Conservation (phyloP, 768 basidiomycete species). For the Cytidiella melzeri region DNA sequence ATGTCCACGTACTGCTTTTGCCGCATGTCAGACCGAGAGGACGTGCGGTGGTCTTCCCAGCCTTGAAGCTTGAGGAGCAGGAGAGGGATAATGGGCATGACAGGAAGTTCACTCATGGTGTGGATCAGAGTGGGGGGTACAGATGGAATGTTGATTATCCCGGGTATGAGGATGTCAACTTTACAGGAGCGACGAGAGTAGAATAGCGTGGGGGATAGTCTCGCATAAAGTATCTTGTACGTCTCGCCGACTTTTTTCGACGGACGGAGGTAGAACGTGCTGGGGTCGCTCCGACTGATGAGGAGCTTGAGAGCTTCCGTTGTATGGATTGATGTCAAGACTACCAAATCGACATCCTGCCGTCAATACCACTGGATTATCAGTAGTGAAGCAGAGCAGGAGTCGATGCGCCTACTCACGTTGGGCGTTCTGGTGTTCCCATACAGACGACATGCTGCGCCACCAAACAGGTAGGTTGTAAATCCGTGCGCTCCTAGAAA, state of each 20-base stretch:
- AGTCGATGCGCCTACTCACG: conserved; percentile 6
- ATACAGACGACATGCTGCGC: conserved; percentile 18
- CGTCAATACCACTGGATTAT: not conserved
- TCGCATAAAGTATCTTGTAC: conserved; percentile 7
- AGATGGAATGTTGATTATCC: conserved; percentile 22
- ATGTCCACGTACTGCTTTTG: conserved; percentile 36
- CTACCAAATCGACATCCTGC: conserved; percentile 44
- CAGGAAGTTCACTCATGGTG: conserved; percentile 18
- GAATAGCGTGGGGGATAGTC: not conserved
- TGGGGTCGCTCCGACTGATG: conserved; percentile 14
- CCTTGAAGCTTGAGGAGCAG: conserved; percentile 29
- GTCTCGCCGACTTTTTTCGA: conserved; percentile 9
- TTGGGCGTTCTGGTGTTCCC: conserved; percentile 18
- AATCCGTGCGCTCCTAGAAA: conserved; percentile 11
- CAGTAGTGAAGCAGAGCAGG: not conserved
- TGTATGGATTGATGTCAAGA: conserved; percentile 28
- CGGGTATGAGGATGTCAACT: conserved; percentile 29
- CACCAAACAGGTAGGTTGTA: conserved; percentile 20
- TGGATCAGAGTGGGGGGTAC: conserved; percentile 14
- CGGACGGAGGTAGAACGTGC: conserved; percentile 6
- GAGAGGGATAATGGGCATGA: conserved; percentile 25
- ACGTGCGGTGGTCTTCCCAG: conserved; percentile 27
- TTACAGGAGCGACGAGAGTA: conserved; percentile 18
- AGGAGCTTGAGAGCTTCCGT: conserved; percentile 36
- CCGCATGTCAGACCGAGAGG: conserved; percentile 26